Evolutionary conservation across 2,329 filamentous ascomycete species (phyloP), one percentile per base, ranked within the genome.

Genomic region (Diaporthe vaccinii): DNA sequence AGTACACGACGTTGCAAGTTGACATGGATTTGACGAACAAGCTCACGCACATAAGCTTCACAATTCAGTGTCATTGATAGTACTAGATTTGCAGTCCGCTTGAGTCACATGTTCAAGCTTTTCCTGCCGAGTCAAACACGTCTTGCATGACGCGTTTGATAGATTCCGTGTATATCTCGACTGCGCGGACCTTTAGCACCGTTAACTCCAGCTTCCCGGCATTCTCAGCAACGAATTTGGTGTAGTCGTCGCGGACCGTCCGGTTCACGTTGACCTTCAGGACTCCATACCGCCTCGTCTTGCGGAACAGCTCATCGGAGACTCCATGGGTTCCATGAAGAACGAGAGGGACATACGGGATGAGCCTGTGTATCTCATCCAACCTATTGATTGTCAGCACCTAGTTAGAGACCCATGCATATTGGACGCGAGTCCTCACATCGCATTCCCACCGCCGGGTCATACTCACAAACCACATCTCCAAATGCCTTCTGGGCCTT

Each of bases 221-320:
- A 28, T 76, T 70, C 8, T 51, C 62, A 14, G 75, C 72, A 17
- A 76, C 75, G 75, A 78, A 80, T 25, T 75, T 67, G 1, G 75
- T 78, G 70, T 81, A 81, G 14, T 78, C 77, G 72, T 80, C 78
- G 4, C 80, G 74, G n/a, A 80, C 79, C 4, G 76, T 80, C 6
- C 79, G 73, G 34, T 81, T 81, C 5, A 79, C 41, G 31, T 80
- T 81, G 71, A 80, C 74, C 71, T 81, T 81, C 22, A 75, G 68
- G 8, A 80, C 76, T 14, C 80, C 79, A 17, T 75, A 75, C 20
- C 39, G 51, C 15, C 79, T 77, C 2, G 76, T 62, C 44, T 75
- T 76, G 2, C 28, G 67, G 12, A 81, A 78, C 0, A 80, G 65
- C 14, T 77, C 76, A 62, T 81, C 76, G 0, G 78, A 76, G 3